Evolutionary conservation across 2,329 filamentous ascomycete genomes (phyloP).

Genomic region (Phialocephala subalpina): DNA sequence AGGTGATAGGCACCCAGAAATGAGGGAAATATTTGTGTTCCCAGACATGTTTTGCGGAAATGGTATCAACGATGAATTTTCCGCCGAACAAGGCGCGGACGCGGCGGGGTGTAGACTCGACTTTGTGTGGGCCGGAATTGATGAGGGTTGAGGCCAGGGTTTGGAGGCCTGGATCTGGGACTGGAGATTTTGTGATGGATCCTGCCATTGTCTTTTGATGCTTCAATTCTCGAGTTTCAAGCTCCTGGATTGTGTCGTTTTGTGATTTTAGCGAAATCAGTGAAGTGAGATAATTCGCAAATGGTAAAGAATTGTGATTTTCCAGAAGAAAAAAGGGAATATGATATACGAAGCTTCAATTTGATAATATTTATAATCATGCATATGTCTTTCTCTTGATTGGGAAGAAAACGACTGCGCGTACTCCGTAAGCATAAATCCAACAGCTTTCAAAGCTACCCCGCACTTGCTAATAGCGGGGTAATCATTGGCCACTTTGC

Average conservation of each 20-base stretch:
- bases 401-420: conserved; percentile 2
- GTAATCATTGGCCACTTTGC: not conserved
- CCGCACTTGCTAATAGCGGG: conserved; percentile 6
- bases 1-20: conserved; percentile 51
- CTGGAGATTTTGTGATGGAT: not conserved
- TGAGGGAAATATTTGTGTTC: conserved; percentile 49
- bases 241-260: too few relatives aligned
- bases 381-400: conserved; percentile 2
- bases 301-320: not conserved
- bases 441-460: conserved; percentile 1
- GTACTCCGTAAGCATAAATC: not conserved
- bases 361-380: not conserved
- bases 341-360: not conserved
- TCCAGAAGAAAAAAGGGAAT: not conserved
- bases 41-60: conserved; percentile 50
- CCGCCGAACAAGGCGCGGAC: conserved; percentile 38
- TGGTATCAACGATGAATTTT: conserved; percentile 46
- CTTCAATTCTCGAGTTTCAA: too few relatives aligned
- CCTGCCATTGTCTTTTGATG: not conserved
- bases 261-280: too few relatives aligned
- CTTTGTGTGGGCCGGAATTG: conserved; percentile 38
- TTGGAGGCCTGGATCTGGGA: not conserved
- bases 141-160: conserved; percentile 28
- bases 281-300: too few relatives aligned
- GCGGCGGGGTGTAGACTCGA: conserved; percentile 40